Base-by-base conservation (phyloP, 257 asterid species). In the Rauvolfia tetraphylla region DNA sequence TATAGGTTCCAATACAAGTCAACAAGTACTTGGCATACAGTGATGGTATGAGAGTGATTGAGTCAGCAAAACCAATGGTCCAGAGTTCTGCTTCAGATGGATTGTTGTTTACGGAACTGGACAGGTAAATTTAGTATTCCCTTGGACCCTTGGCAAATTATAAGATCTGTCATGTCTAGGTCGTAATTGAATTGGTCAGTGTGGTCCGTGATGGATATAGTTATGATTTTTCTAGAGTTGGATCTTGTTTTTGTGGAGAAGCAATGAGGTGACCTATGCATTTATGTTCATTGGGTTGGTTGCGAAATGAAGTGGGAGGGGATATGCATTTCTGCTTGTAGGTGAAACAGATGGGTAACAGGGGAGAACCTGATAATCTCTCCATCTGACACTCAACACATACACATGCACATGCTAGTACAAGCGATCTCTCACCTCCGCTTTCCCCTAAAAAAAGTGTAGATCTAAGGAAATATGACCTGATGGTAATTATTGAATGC, bases 1-100 rank as follows among this genome's bases (percentile, higher is more conserved):
- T 80, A 38, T 76, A 87, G 90, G 91, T 85, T 63, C 89, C 91
- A 51, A 87, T 87, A 71, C 91, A 87, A 79, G 91, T 87, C 79
- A 87, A 87, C 88, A 87, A 83, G 67, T 82, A 78, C 79, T 81
- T 87, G 79, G 89, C 91, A 8, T 83, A 80, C 72, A 85, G 80
- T 75, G 91, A 87, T 72, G 91, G 91, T 70, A 81, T 87, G 85
- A 87, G 75, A 80, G 79, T 87, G 36, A 76, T 85, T 66, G 91
- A 87, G 79, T 79, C 89, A 46, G 85, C 91, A 29, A 83, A 85
- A 74, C 80, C 82, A 31, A 12, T 79, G 1, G 46, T 82, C 4
- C 84, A 58, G 57, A 58, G 74, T 68, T 27, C 82, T 38, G 71
- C 83, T 68, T 76, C 83, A 14, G 84, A 81, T 44, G 86, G 84